Evolutionary conservation across 2,329 filamentous ascomycete species (phyloP), one percentile per base, ranked within the genome.

Genomic region (Trichoderma sp.): DNA sequence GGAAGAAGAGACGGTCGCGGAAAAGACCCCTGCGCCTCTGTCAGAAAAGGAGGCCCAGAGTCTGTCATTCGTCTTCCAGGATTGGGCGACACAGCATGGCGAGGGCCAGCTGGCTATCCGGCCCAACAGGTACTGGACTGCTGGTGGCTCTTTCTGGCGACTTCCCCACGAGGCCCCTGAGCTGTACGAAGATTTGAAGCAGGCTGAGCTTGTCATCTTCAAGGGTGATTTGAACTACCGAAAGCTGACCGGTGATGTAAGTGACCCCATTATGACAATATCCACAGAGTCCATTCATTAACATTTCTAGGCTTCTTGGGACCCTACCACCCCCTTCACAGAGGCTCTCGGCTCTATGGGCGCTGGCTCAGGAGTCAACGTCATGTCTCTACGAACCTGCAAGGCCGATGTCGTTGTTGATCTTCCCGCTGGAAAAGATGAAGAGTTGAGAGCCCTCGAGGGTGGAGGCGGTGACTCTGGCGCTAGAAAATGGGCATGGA

Each of bases 141-240:
- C 92, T 14, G 90, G 88, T 0, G 94, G 94, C 3, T 93, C 93
- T 78, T 99, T 92, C 84, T 98, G 96, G 95, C 88, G 94, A 36
- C 82, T 99, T 72, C 94, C 95, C 0, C 81, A 85, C 15, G 86
- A 89, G 28, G 93, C 90, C 1, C 87, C 89, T 3, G 86, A 88
- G 32, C 83, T 99, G 14, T 87, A 89, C 67, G 87, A 93, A 7
- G 95, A 98, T 78, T 83, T 99, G 71, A 91, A 94, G 84, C 83
- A 89, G 73, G 93, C 92, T 75, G 93, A 97, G 80, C 85, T 99
- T 21, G 93, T 97, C 14, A 90, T 99, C 71, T 98, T 98, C 86
- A 99, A 99, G 85, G 96, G 96, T 3, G 96, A 99, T 80, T 81
- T 99, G 76, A 99, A 99, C 83, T 99, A 98, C 82, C 87, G 96